Base-by-base conservation (phyloP, 768 basidiomycete species). In the Cystofilobasidium bisporidii region DNA sequence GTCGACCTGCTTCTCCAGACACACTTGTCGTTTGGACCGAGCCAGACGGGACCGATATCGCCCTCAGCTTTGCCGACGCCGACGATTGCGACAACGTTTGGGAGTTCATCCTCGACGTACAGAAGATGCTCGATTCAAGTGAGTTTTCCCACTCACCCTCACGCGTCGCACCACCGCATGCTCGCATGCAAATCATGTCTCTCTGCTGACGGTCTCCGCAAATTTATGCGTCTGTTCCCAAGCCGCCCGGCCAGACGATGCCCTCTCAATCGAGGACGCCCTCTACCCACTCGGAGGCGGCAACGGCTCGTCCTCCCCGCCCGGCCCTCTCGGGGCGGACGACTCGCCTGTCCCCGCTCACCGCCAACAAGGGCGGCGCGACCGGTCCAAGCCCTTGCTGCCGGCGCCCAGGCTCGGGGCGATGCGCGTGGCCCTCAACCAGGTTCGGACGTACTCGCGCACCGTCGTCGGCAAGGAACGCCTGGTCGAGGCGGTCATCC, bases 21-120 rank as follows among this genome's bases (percentile, higher is more conserved):
- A 99, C 96, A 17, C 83, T 99, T 58, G 97, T 99, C 72, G 94
- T 97, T 24, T 99, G 96, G 96, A 98, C 94, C 4, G 94, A 98
- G 76, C 88, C 90, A 1, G 87, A 89, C 20, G 89, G 90, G 33
- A 85, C 88, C 43, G 96, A 99, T 77, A 93, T 96, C 75, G 94
- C 94, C 2, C 81, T 99, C 63, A 94, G 91, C 73, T 99, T 99
- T 73, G 94, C 97, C 75, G 94, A 97, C 72, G 84, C 89, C 0
- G 89, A 91, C 70, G 96, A 93, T 36, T 99, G 94, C 72, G 82
- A 86, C 38, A 92, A 98, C 79, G 89, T 98, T 59, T 99, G 96
- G 94, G 88, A 87, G 73, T 99, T 97, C 76, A 94, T 99, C 72
- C 79, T 83, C 70, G 90, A 94, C 74, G 90, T 97, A 38, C 90